Base-by-base conservation (phyloP, 768 basidiomycete species). In the Mrakia frigida region DNA sequence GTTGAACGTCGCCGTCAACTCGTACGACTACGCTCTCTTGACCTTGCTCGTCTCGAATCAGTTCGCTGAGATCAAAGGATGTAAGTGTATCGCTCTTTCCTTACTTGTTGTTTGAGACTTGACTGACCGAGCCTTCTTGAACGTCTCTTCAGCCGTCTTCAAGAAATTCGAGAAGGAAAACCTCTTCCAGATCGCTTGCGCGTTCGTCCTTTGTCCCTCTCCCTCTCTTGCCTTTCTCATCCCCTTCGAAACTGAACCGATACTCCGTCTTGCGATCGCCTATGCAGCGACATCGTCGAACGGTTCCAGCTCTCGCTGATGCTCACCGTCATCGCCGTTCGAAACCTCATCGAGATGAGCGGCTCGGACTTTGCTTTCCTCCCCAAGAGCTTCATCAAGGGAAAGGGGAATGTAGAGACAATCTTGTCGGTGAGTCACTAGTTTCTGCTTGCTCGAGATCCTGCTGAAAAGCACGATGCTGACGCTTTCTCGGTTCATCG, bases 121-220 rank as follows among this genome's bases (percentile, higher is more conserved):
- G 28, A 18, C 23, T 56, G 16, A 50, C 46, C 18, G 18, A 50
- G 21, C 18, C 13, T 50, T 21, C 2, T 7, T 71, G 0, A 33
- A 18, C 46, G 6, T 14, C 10, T 35, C 25, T n/a, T 16, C 16
- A 84, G 83, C 83, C 61, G 97, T 99, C 2, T 99, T 99, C 89
- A 99, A 98, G 84, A 98, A 91, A 82, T 98, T 99, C 80, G 97
- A 98, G 82, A 99, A 98, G 82, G 97, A 99, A 81, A 98, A 92
- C 81, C 87, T 99, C 13, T 98, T 99, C 82, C 97, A 99, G 83
- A 95, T 99, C 77, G 95, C 94, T 67, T 99, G 97, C 80, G 97
- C 97, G 93, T 93, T 79, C 60, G 87, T 78, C 11, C 18, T 31
- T 39, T 53, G 41, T 41, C 41, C 74, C 11, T 69, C 35, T 31